Percentiles rank a stretch among this genome's conserved stretches.
These are phyloP conservation scores for Lachnellula hyalina DNA, from an alignment of 2,329 filamentous ascomycete species.

Conservation along the genomic window DNA sequence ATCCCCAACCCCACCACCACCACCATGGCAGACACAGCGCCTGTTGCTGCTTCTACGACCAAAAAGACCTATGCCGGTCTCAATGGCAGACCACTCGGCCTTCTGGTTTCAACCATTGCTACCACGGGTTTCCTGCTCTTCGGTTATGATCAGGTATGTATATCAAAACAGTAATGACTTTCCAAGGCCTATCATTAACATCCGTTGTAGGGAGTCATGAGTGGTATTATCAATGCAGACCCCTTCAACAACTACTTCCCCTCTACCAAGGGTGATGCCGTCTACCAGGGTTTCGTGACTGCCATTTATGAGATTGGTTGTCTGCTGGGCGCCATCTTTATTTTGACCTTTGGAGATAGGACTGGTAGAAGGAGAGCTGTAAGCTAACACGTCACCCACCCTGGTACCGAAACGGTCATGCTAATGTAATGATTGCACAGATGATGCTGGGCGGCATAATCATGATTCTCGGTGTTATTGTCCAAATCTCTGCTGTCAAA, in stretches of 20 bases:
- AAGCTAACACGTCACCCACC: constrained; percentile 28
- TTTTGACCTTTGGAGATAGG: constrained; percentile 46
- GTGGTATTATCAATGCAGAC: constrained; percentile 58
- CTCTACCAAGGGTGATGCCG: constrained; percentile 46
- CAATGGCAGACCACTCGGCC: constrained; percentile 59
- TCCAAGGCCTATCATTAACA: neutral
- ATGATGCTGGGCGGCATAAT: constrained; percentile 54
- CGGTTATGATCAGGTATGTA: constrained; percentile 66
- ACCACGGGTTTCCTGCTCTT: constrained; percentile 80
- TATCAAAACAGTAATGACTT: neutral
- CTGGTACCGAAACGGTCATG: constrained; percentile 39
- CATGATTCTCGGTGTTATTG: constrained; percentile 51
- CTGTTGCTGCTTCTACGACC: constrained; percentile 12
- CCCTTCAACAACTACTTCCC: constrained; percentile 81
- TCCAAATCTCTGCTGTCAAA: constrained; percentile 36
- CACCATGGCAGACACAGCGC: constrained; percentile 3
- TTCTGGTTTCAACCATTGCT: constrained; percentile 64
- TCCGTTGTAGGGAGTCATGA: constrained; percentile 63
- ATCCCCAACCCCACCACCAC: constrained; percentile 1
- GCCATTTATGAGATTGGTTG: constrained; percentile 54
- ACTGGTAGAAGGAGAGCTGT: constrained; percentile 53
- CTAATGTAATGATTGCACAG: constrained; percentile 17
- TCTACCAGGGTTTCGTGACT: constrained; percentile 44
- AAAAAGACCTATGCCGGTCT: constrained; percentile 53
- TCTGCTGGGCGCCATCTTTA: constrained; percentile 45